A percentile compares a stretch with the other conserved stretches of the same genome.
Evolutionary conservation across 2,329 filamentous ascomycete species (phyloP).

Genomic region (Lachnellula occidentalis): DNA sequence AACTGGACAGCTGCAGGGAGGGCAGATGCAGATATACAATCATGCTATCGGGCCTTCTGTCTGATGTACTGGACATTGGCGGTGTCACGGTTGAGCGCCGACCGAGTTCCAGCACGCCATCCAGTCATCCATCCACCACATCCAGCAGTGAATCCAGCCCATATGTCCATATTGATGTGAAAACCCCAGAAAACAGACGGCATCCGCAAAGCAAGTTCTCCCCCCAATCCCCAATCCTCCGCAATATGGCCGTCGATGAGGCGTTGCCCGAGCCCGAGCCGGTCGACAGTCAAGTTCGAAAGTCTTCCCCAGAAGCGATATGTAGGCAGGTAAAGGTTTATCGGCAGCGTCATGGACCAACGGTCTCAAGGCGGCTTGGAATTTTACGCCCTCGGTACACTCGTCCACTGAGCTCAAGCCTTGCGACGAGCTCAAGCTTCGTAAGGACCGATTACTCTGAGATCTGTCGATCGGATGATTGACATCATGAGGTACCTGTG

Average conservation of each 20-base stretch:
- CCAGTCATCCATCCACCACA: too few species aligned
- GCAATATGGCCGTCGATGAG: conserved; percentile 3
- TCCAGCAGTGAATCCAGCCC: too few species aligned
- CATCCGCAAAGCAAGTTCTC: too few species aligned
- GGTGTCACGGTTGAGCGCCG: too few species aligned
- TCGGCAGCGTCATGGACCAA: conserved; percentile 85
- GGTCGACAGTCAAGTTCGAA: not conserved
- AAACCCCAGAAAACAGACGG: not conserved
- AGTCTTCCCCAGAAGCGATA: conserved; percentile 7
- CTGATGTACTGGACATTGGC: not conserved
- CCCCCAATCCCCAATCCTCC: not conserved
- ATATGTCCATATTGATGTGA: too few species aligned
- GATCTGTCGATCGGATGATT: conserved; percentile 94
- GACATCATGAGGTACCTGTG: conserved; percentile 56
- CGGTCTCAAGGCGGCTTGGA: conserved; percentile 81
- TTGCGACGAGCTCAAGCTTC: conserved; percentile 62
- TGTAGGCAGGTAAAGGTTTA: conserved; percentile 35
- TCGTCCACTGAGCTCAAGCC: conserved; percentile 62
- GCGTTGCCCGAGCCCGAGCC: not conserved
- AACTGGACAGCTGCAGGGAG: too few species aligned
- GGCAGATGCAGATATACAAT: not conserved
- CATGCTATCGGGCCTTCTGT: not conserved
- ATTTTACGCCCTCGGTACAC: conserved; percentile 69
- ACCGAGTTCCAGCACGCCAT: too few species aligned
- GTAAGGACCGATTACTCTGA: conserved; percentile 65